Conservation (phyloP, 2,329 filamentous ascomycete genomes). For the Onygenales sp. region DNA sequence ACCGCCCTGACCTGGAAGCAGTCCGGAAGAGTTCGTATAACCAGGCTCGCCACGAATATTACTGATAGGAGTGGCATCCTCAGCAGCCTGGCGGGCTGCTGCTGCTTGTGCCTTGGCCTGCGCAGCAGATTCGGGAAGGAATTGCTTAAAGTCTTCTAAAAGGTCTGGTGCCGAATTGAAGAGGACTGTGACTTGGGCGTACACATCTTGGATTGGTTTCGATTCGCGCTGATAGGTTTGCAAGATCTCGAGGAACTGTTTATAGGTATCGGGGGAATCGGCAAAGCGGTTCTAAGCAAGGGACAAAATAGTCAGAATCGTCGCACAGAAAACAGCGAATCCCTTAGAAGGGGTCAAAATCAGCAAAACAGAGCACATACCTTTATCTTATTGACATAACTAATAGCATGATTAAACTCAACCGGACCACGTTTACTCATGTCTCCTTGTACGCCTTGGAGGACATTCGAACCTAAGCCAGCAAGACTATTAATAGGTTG, state of each 20-base stretch:
- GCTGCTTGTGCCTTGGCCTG: conserved; percentile 54
- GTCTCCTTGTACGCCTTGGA: conserved; percentile 41
- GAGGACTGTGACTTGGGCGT: conserved; percentile 87
- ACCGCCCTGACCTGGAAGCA: conserved; percentile 42
- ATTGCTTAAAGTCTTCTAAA: conserved; percentile 97
- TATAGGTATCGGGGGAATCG: conserved; percentile 95
- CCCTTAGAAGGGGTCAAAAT: neutral
- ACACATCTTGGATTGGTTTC: conserved; percentile 97
- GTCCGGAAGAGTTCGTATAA: conserved; percentile 30
- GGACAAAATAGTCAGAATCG: neutral
- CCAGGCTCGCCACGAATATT: conserved; percentile 48
- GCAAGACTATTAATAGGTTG: conserved; percentile 52
- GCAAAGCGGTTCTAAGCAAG: conserved; percentile 77
- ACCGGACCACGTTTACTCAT: conserved; percentile 86
- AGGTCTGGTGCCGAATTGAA: conserved; percentile 92
- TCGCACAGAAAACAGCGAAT: neutral
- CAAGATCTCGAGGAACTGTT: conserved; percentile 95
- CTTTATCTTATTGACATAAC: conserved; percentile 99
- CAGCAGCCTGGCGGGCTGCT: conserved; percentile 51
- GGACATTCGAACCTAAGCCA: conserved; percentile 50
- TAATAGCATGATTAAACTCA: conserved; percentile 98
- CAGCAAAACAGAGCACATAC: conserved; percentile 40
- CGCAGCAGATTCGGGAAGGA: conserved; percentile 80
- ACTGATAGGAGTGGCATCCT: conserved; percentile 60
- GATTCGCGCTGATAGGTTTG: conserved; percentile 98